Base-by-base conservation (phyloP, 176 grass and related monocot genomes). In the Carex myosuroides region DNA sequence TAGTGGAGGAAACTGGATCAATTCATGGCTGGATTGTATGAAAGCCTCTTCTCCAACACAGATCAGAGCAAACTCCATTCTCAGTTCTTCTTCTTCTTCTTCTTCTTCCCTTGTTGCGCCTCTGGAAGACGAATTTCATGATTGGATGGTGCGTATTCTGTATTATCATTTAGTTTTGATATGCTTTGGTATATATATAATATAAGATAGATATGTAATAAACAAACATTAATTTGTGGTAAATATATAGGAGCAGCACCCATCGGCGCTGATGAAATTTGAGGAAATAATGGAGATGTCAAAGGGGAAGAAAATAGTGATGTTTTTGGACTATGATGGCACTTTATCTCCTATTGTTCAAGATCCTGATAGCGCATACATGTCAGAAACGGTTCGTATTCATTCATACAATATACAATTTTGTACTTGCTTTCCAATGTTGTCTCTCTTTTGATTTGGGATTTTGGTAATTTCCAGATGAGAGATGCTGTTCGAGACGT, bases 311-410 rank as follows among this genome's bases (percentile, higher is more conserved):
- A 62, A 92, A 85, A 83, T 98, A 11, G 92, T 91, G 13, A 88
- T 98, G 89, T 98, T 98, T 83, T 87, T 98, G 16, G 95, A 98
- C 64, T 98, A 98, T 86, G 95, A 98, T 84, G 95, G 95, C 41
- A 98, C 95, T 33, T 86, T 98, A 33, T 98, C 95, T 17, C 95
- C 95, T 0, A 98, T 98, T 87, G 92, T 98, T 18, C 48, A 83
- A 33, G 95, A 97, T 77, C 94, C 94, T 33, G 92, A 97, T 67
- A 54, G 46, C 39, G 94, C 94, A 26, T 87, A 88, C 84, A 97
- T 97, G 94, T 85, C 94, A 0, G 90, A 91, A 1, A 85, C 90
- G 29, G 94, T 97, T 33, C 57, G 30, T 1, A 44, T 75, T 26
- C 70, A 55, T 75, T 26, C 70, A 52, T 50, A 8, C 46, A 75